Evolutionary conservation across 1,284 basidiomycete species (phyloP).

Genomic region (Hymenochaete sp.): DNA sequence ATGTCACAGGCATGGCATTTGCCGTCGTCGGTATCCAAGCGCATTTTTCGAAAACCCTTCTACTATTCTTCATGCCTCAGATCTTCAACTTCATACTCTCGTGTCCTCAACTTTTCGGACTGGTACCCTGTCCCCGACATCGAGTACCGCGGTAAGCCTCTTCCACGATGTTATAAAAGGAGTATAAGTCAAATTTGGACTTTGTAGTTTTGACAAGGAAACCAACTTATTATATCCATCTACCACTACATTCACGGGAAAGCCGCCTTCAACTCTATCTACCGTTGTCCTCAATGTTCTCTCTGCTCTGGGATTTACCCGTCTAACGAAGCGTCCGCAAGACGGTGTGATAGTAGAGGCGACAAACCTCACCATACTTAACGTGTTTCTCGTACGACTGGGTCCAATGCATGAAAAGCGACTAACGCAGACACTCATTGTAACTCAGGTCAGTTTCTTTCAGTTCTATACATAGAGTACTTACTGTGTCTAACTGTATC

Average conservation of each 20-base stretch:
- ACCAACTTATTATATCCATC: constrained; percentile 74
- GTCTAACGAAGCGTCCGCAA: constrained; percentile 36
- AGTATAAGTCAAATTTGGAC: too few relatives aligned
- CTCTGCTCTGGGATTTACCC: constrained; percentile 55
- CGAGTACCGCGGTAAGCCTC: constrained; percentile 80
- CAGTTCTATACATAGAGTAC: too few relatives aligned
- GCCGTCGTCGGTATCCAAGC: constrained; percentile 93
- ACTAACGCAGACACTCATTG: constrained; percentile 66
- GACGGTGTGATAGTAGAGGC: constrained; percentile 54
- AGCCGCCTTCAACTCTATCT: constrained; percentile 45
- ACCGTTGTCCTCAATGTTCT: constrained; percentile 49
- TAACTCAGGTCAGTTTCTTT: constrained; percentile 48
- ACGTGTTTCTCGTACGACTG: constrained; percentile 67
- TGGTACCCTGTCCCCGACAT: constrained; percentile 92
- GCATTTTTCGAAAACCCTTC: constrained; percentile 94
- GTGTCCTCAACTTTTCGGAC: constrained; percentile 88
- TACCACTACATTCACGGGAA: constrained; percentile 47
- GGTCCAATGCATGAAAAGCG: constrained; percentile 78
- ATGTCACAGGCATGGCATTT: constrained; percentile 96
- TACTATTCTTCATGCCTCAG: constrained; percentile 96
- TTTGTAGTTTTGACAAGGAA: constrained; percentile 56
- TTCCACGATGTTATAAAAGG: too few relatives aligned
- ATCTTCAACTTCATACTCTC: constrained; percentile 96
- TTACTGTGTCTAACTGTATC: constrained; percentile 1
- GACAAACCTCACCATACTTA: constrained; percentile 85